phyloP scores from a whole-genome alignment of 306 rosid genomes.

The Luffa acutangula region DNA sequence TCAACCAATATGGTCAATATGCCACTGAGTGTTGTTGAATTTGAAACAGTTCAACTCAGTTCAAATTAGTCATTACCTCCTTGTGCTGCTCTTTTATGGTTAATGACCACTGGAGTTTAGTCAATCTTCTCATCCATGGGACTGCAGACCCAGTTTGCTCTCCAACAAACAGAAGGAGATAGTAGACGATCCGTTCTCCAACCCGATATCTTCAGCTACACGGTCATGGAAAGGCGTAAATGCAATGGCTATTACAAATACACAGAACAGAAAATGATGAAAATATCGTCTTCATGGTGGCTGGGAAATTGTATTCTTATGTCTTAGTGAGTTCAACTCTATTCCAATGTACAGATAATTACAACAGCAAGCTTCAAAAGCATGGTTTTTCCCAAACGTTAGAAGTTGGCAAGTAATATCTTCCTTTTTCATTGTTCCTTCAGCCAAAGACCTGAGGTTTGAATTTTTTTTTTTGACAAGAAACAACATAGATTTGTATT shows the following conservation, averaged over 20 bases:
- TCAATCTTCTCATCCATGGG: conserved; percentile 48
- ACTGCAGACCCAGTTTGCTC: conserved; percentile 64
- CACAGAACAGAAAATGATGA: neutral
- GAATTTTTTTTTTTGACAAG: too few relatives aligned
- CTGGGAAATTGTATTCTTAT: neutral
- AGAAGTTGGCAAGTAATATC: neutral
- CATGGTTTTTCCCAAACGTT: neutral
- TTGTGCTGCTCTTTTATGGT: neutral
- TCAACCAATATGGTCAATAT: neutral
- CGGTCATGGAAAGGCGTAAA: neutral
- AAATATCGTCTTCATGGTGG: neutral
- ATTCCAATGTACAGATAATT: neutral
- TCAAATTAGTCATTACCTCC: neutral
- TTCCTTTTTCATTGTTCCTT: neutral
- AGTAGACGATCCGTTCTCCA: conserved; percentile 93
- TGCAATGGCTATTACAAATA: neutral
- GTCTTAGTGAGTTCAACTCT: neutral
- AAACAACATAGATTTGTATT: too few relatives aligned
- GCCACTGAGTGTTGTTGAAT: neutral
- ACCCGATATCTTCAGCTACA: conserved; percentile 66
- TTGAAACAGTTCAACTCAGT: neutral
- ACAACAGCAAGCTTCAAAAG: neutral
- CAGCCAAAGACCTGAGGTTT: neutral
- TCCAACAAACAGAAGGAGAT: conserved; percentile 62
- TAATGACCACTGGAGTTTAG: conserved; percentile 17